These are phyloP conservation scores for Shiraia bambusicola DNA, from an alignment of 2,329 filamentous ascomycete species.

Conservation along the genomic window DNA sequence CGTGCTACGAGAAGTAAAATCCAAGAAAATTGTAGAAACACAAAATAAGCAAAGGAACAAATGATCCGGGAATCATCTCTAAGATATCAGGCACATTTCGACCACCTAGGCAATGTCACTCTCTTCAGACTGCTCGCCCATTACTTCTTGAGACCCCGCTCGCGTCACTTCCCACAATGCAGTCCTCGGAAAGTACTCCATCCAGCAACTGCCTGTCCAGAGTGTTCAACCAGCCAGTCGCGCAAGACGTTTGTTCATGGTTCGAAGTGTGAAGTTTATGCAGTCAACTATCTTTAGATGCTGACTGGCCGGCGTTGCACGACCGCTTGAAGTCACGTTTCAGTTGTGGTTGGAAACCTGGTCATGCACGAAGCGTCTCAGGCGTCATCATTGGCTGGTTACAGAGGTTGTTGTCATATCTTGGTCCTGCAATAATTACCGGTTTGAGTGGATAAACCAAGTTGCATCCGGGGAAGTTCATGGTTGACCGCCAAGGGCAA, in stretches of 20 bases:
- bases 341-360: slow-evolving; percentile 16
- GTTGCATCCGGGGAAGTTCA: too few relatives aligned
- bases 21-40: neutral
- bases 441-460: too few relatives aligned
- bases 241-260: neutral
- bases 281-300: neutral
- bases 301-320: slow-evolving; percentile 13
- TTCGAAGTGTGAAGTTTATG: slow-evolving; percentile 5
- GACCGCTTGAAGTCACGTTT: slow-evolving; percentile 16
- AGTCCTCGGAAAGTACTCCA: slow-evolving; percentile 13
- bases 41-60: neutral
- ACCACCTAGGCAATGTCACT: neutral
- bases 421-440: too few relatives aligned
- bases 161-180: slow-evolving; percentile 15
- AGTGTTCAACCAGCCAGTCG: neutral
- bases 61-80: neutral
- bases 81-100: neutral
- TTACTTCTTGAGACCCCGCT: slow-evolving; percentile 7
- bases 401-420: too few relatives aligned
- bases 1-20: neutral
- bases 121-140: slow-evolving; percentile 5
- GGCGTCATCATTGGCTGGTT: neutral
- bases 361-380: slow-evolving; percentile 16
- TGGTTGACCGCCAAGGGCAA: too few relatives aligned
- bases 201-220: slow-evolving; percentile 1